phyloP scores from a whole-genome alignment of 2,329 filamentous ascomycete species.

The Fonsecaea monophora region DNA sequence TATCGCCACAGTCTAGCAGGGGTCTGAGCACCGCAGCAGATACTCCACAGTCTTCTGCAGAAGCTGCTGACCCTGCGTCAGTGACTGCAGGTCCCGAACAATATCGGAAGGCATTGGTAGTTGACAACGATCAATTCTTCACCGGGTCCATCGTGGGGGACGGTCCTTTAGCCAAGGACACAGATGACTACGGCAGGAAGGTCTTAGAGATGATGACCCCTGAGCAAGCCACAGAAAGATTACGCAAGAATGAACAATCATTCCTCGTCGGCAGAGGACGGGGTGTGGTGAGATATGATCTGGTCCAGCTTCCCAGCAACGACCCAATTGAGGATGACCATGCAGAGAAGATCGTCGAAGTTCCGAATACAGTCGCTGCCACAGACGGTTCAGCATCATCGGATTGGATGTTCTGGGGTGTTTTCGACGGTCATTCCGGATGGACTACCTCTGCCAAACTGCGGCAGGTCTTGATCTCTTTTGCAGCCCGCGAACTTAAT shows the following conservation, averaged over 20 bases:
- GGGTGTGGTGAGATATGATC: slow-evolving; percentile 91
- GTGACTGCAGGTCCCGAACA: slow-evolving; percentile 59
- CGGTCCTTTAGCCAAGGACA: slow-evolving; percentile 85
- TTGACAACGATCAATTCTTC: slow-evolving; percentile 88
- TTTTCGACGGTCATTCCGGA: slow-evolving; percentile 95
- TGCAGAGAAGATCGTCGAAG: slow-evolving; percentile 95
- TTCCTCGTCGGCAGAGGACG: slow-evolving; percentile 87
- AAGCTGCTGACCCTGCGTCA: slow-evolving; percentile 42
- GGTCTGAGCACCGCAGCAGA: slow-evolving; percentile 32
- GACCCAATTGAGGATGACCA: slow-evolving; percentile 99
- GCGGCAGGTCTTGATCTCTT: slow-evolving; percentile 88
- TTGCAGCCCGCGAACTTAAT: slow-evolving; percentile 91
- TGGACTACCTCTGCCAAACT: slow-evolving; percentile 98
- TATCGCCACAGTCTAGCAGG: slow-evolving; percentile 31
- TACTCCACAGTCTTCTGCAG: slow-evolving; percentile 27
- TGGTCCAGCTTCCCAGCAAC: slow-evolving; percentile 94
- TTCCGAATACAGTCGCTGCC: slow-evolving; percentile 68
- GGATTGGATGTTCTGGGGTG: slow-evolving; percentile 99
- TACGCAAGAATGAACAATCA: slow-evolving; percentile 88
- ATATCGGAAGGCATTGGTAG: slow-evolving; percentile 73
- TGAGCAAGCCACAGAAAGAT: slow-evolving; percentile 88
- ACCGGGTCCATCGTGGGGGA: slow-evolving; percentile 86
- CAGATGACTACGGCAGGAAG: slow-evolving; percentile 80
- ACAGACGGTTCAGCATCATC: slow-evolving; percentile 62
- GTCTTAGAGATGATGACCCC: slow-evolving; percentile 96